Conservation (phyloP, 306 rosid species). For the Corylus avellana region DNA sequence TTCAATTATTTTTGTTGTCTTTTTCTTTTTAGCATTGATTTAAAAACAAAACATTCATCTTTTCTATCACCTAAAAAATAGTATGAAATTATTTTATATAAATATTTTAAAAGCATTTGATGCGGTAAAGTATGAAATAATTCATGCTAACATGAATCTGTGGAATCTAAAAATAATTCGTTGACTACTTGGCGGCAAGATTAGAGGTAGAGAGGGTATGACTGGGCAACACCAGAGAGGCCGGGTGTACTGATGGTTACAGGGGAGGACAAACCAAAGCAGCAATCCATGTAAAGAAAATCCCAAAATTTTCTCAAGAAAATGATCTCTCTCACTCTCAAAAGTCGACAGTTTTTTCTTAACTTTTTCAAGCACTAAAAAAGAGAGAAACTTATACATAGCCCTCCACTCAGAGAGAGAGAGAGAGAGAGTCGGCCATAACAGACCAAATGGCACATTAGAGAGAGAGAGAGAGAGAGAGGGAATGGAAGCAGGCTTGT, state of each 20-base stretch:
- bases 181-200: background rate
- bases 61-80: no score
- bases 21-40: background rate
- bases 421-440: constrained; percentile 7
- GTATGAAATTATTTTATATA: background rate
- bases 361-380: constrained; percentile 21
- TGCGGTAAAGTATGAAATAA: background rate
- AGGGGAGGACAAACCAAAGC: background rate
- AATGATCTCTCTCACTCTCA: background rate
- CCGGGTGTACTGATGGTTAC: background rate
- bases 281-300: background rate
- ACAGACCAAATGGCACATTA: background rate
- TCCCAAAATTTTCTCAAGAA: constrained; percentile 15
- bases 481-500: constrained; percentile 59
- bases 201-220: background rate
- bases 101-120: background rate
- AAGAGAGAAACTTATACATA: constrained; percentile 10
- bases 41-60: background rate
- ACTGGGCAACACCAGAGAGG: background rate
- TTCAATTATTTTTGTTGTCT: background rate
- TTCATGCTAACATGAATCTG: background rate
- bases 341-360: constrained; percentile 33
- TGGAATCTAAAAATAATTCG: background rate
- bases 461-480: constrained; percentile 24
- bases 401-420: constrained; percentile 15